These are phyloP conservation scores for Acrocalymma vagum DNA, from an alignment of 2,329 filamentous ascomycete genomes.

Conservation along the genomic window DNA sequence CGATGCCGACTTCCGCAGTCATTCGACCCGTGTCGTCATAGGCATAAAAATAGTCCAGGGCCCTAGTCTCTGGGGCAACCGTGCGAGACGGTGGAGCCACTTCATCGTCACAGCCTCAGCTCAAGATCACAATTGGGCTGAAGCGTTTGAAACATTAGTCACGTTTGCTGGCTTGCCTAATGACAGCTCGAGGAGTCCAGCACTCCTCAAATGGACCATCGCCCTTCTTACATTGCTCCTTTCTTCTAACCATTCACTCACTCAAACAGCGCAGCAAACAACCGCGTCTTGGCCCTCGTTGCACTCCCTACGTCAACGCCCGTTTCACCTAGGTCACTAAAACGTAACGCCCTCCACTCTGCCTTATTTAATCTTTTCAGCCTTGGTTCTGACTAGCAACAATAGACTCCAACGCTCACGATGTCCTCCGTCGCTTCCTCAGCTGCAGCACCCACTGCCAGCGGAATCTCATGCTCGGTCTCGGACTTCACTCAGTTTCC, in stretches of 20 bases:
- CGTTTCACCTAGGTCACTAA: slow-evolving; percentile 7
- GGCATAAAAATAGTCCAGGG: slow-evolving; percentile 22
- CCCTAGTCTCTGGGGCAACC: slow-evolving; percentile 25
- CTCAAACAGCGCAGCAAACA: too few species aligned
- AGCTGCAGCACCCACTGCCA: slow-evolving; percentile 20
- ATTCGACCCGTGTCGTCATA: slow-evolving; percentile 13
- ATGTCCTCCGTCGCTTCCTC: slow-evolving; percentile 25
- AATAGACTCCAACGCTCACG: not conserved
- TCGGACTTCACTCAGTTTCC: slow-evolving; percentile 36
- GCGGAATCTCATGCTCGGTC: slow-evolving; percentile 28
- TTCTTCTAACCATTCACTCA: too few species aligned
- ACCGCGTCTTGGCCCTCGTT: not conserved
- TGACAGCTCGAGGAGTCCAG: too few species aligned
- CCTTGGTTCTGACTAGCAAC: slow-evolving; percentile 2
- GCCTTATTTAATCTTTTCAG: not conserved
- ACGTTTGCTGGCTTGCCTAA: too few species aligned
- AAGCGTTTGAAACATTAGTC: too few species aligned
- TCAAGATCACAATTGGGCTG: slow-evolving; percentile 13
- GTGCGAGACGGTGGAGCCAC: slow-evolving; percentile 20
- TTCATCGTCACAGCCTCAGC: slow-evolving; percentile 14
- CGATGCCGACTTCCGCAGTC: not conserved
- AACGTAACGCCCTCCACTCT: not conserved
- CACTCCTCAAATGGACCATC: too few species aligned
- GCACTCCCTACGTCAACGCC: slow-evolving; percentile 4
- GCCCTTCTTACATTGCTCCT: too few species aligned